Conservation (phyloP, 2,329 filamentous ascomycete species). For the Talaromyces sp. region DNA sequence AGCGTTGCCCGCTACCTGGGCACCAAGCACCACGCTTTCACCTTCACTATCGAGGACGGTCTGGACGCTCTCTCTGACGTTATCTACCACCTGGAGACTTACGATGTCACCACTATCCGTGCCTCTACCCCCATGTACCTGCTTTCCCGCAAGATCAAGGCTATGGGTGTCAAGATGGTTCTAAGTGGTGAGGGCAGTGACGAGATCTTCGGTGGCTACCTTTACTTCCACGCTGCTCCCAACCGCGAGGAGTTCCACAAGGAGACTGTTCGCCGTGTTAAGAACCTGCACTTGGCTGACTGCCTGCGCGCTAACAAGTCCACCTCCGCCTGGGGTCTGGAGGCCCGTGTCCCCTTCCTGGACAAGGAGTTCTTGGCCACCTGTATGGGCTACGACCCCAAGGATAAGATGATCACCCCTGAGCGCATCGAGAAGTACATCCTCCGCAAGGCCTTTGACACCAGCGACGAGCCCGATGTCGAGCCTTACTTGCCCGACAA, state of each 20-base stretch:
- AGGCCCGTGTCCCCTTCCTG: conserved; percentile 96
- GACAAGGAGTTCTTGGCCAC: conserved; percentile 96
- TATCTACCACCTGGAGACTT: conserved; percentile 96
- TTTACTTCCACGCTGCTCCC: conserved; percentile 96
- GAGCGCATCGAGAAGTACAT: conserved; percentile 97
- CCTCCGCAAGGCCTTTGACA: conserved; percentile 96
- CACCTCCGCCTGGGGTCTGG: conserved; percentile 94
- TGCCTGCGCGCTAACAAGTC: conserved; percentile 99
- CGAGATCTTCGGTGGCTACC: conserved; percentile 97
- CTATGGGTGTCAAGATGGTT: conserved; percentile 99
- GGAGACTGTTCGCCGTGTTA: conserved; percentile 90
- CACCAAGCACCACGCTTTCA: conserved; percentile 97
- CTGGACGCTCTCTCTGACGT: conserved; percentile 96
- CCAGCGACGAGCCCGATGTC: conserved; percentile 76
- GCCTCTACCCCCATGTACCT: conserved; percentile 99
- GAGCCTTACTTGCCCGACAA: conserved; percentile 90
- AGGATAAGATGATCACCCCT: conserved; percentile 93
- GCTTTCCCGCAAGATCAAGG: conserved; percentile 97
- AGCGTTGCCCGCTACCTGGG: conserved; percentile 96
- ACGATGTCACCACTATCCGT: conserved; percentile 97
- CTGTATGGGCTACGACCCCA: conserved; percentile 89
- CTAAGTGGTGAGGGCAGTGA: conserved; percentile 95
- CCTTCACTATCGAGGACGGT: conserved; percentile 95
- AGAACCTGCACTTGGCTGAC: conserved; percentile 95
- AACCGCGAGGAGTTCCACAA: conserved; percentile 91